Conservation (phyloP, 345 rosid species). For the Carallia pectinifolia region DNA sequence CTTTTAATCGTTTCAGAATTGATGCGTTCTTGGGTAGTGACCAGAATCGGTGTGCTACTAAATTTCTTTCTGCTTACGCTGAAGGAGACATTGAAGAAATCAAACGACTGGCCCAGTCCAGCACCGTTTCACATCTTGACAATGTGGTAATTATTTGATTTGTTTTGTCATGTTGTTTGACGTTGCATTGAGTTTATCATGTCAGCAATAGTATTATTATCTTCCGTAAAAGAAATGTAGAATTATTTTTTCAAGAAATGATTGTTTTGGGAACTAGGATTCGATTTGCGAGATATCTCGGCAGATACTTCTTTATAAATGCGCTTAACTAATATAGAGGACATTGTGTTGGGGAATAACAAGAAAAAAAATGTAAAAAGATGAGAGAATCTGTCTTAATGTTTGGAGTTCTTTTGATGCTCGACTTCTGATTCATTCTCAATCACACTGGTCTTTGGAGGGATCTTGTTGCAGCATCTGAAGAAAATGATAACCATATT, state of each 20-base stretch:
- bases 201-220: background rate
- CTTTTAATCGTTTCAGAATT: conserved; percentile 47
- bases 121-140: conserved; percentile 76
- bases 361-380: too few relatives aligned
- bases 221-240: background rate
- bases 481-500: too few relatives aligned
- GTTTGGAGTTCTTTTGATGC: too few relatives aligned
- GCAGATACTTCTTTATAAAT: too few relatives aligned
- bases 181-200: background rate
- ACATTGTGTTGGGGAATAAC: too few relatives aligned
- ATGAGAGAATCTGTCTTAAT: too few relatives aligned
- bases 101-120: conserved; percentile 69
- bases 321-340: too few relatives aligned
- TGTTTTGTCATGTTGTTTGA: background rate
- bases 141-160: conserved; percentile 47
- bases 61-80: conserved; percentile 73
- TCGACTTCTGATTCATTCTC: too few relatives aligned
- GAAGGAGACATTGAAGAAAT: conserved; percentile 95
- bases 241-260: background rate
- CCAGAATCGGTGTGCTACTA: conserved; percentile 73
- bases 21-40: conserved; percentile 84
- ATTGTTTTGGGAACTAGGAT: too few relatives aligned
- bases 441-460: too few relatives aligned
- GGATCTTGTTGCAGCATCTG: too few relatives aligned
- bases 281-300: too few relatives aligned